Base-by-base conservation (phyloP, 768 basidiomycete genomes). In the Pleurotus tuber-regium region DNA sequence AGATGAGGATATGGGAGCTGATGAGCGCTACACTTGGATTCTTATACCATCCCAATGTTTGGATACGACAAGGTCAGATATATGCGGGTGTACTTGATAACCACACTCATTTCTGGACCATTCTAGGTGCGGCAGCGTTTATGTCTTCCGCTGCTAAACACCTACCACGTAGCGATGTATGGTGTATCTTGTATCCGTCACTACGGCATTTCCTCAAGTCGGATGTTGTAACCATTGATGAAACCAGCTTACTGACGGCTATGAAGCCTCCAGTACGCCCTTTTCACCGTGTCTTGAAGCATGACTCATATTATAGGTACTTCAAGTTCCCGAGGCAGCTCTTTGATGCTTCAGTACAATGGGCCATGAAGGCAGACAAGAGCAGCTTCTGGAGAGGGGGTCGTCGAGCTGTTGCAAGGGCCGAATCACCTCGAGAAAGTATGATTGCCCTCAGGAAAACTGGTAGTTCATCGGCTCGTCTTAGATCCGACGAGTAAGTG, bases 161-260 rank as follows among this genome's bases (percentile, higher is more conserved):
- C 56, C 78, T 99, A 4, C 89, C 88, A 0, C 67, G 75, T 2
- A 93, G 92, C 48, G 97, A 99, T 62, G 85, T 92, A 18, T 98
- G 97, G 96, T 98, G 94, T 61, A 96, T 98, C 35, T 67, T 99
- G 7, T 98, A 98, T 59, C 96, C 97, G 0, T 90, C 89, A 0
- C 68, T 98, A 35, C 79, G 90, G 40, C 87, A 93, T 59, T 84
- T 94, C 53, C 72, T 98, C 31, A 87, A 86, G 52, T 90, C 85
- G 2, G 97, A 98, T 58, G 73, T 98, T 18, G 77, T 75, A 2
- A 75, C 76, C 5, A 79, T 98, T 41, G 81, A 89, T 43, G 91
- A 90, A 53, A 76, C 77, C 44, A 84, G 80, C 39, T 61, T 99
- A n/a, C 67, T 98, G 24, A 73, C 78, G 24, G 82, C 86, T 1